Conservation (phyloP, 352 stramenopile species). For the Pythium angustatum region DNA sequence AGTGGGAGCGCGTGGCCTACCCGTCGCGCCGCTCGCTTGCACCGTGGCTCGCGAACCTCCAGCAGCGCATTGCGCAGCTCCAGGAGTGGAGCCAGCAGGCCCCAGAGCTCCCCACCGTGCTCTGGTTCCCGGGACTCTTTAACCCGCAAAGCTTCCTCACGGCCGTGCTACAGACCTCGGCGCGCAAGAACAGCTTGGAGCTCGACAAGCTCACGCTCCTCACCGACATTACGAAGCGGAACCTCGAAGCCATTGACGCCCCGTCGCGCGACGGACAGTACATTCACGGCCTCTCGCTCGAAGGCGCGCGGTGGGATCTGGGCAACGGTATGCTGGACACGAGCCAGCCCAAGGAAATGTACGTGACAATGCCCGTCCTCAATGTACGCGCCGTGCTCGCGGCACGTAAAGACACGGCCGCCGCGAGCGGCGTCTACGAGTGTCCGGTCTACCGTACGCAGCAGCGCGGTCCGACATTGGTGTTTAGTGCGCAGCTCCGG, state of each 20-base stretch:
- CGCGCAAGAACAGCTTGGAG: constrained; percentile 76
- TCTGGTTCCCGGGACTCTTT: constrained; percentile 85
- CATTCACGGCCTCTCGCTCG: constrained; percentile 86
- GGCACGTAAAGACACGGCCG: constrained; percentile 38
- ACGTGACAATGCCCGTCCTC: constrained; percentile 91
- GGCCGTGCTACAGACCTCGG: constrained; percentile 72
- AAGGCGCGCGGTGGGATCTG: constrained; percentile 90
- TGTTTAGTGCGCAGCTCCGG: constrained; percentile 87
- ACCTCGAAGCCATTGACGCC: constrained; percentile 75
- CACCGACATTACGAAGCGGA: constrained; percentile 89
- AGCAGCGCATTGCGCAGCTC: constrained; percentile 84
- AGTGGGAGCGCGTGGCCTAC: constrained; percentile 79
- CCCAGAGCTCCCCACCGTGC: constrained; percentile 75
- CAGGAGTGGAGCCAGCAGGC: constrained; percentile 84
- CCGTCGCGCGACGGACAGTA: constrained; percentile 90
- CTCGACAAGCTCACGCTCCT: constrained; percentile 77
- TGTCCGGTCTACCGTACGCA: constrained; percentile 93
- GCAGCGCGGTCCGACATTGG: constrained; percentile 86
- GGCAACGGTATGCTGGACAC: constrained; percentile 76
- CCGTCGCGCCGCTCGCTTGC: constrained; percentile 76
- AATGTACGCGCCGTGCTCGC: constrained; percentile 79
- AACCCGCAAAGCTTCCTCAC: constrained; percentile 88
- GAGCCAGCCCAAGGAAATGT: constrained; percentile 90
- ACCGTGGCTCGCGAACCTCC: constrained; percentile 85
- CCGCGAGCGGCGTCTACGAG: constrained; percentile 48